Base-by-base conservation (phyloP, 768 basidiomycete species). In the Amanita brunnescens region DNA sequence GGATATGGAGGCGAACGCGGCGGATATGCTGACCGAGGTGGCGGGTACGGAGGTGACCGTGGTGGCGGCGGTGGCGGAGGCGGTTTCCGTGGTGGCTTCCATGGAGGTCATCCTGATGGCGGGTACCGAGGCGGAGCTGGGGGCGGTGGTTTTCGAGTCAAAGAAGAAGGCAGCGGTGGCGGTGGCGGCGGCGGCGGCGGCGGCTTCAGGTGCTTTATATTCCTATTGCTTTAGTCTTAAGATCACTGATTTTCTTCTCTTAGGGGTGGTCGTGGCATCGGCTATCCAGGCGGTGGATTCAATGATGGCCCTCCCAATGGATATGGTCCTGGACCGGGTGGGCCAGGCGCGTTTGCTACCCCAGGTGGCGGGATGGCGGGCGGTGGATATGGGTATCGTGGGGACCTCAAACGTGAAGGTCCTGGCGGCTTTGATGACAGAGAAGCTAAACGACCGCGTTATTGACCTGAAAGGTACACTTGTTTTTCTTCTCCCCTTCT, bases 371-470 rank as follows among this genome's bases (percentile, higher is more conserved):
- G 70, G 44, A 70, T 70, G 55, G 62, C 67, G 21, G 64, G 64
- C 18, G 71, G 71, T 51, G 66, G 68, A 55, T 47, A 39, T 38
- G 70, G 80, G 49, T 80, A 76, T 66, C 80, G 83, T 55, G 77
- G 78, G 33, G 85, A 85, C 62, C 81, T 87, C 71, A 89, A 89
- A 69, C 80, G 87, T 57, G 83, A 84, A 62, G 80, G 78, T 58
- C 76, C 83, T 48, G 81, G 83, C 70, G 83, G 83, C 67, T 87
- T 77, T 67, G 88, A 91, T 62, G 88, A 91, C 66, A 79, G 88
- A 58, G 88, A 90, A 58, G 60, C 75, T 30, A 91, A 91, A 69
- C 84, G 89, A 62, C 82, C 85, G 61, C 79, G 89, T 62, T 89
- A 87, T 68, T 91, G 80, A 76, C 58, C 32, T 55, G 49, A 30